Base-by-base conservation (phyloP, 257 asterid species). In the Jacaranda copaia region DNA sequence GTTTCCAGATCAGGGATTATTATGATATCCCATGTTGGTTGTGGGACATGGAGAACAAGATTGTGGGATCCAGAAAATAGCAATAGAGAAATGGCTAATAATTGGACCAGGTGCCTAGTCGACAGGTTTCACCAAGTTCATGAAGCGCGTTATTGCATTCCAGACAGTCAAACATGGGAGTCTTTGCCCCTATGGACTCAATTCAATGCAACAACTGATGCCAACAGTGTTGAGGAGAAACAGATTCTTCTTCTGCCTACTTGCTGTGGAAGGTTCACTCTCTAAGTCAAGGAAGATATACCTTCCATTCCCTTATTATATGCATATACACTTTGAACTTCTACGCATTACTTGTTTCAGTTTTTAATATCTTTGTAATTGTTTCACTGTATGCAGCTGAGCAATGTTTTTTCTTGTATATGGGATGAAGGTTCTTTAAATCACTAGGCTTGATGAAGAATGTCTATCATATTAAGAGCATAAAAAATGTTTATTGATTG, bases 141-240 rank as follows among this genome's bases (percentile, higher is more conserved):
- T 32, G 78, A 80, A 72, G 96, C 98, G 45, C 86, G 85, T 56
- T 80, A 81, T 77, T 91, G 96, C 83, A 93, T 91, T 83, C 94
- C 96, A 45, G 99, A 95, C 32, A 93, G 98, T 84, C 97, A 91
- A 78, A 78, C 82, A 72, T 95, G 99, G 99, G 93, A 91, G 72
- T 89, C 96, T 18, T 86, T 93, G 77, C 99, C 98, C 20, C 72
- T 93, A 68, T 88, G 97, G 9, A 48, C 74, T 75, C 82, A 81
- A 72, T 91, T 82, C 71, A 81, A 62, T 79, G 95, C 92, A 14
- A 85, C 89, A 12, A 84, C 82, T 46, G 35, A 86, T 69, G 79
- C 88, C 73, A 81, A 84, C 72, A 59, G 59, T 52, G 86, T 81
- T 77, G 96, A 89, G 75, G 87, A 88, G 76, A 85, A 83, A 42